Evolutionary conservation across 2,329 filamentous ascomycete species (phyloP), one percentile per base, ranked within the genome.

Genomic region (Colletotrichum caudatum): DNA sequence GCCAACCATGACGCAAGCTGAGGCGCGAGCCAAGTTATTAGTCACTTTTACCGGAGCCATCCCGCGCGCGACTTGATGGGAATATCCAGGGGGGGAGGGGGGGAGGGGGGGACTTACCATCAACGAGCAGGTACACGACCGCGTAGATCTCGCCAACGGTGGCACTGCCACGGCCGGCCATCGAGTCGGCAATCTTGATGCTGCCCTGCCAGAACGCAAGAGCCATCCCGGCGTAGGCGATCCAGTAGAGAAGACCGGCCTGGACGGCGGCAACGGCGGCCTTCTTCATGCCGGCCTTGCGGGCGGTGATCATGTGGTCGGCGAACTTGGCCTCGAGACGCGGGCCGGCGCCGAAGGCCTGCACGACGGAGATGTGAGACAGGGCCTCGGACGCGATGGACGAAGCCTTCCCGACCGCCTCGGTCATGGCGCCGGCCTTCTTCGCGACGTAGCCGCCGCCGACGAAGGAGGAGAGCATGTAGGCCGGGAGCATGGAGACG

Each of bases 161-260:
- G 0, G 82, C 82, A 11, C 80, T 69, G 77, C 77, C 71, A 69
- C 77, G 61, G 29, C 71, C 26, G 2, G 78, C 78, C 48, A 77
- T 75, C 0, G 76, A 74, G 11, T 78, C 75, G 2, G 79, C 79
- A 48, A 81, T 79, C 70, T 66, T 46, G 53, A 80, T 82, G 73
- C 87, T 89, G 56, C 90, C 90, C 77, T 91, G 87, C 88, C 89
- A 92, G 76, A 91, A 92, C 0, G 90, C 90, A 14, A 92, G 79
- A 9, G 87, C 90, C 75, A 91, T 91, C 6, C 89, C 89, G 2
- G 88, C 84, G 74, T 91, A 92, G 3, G 89, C 88, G 69, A 92
- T 85, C 75, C 92, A 92, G 76, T 91, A 92, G 23, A 92, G 78
- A n/a, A 89, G 76, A n/a, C 89, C 90, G 9, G 87, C 83, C 76